phyloP scores from a whole-genome alignment of 2,329 filamentous ascomycete species.

The Pyricularia sp. region DNA sequence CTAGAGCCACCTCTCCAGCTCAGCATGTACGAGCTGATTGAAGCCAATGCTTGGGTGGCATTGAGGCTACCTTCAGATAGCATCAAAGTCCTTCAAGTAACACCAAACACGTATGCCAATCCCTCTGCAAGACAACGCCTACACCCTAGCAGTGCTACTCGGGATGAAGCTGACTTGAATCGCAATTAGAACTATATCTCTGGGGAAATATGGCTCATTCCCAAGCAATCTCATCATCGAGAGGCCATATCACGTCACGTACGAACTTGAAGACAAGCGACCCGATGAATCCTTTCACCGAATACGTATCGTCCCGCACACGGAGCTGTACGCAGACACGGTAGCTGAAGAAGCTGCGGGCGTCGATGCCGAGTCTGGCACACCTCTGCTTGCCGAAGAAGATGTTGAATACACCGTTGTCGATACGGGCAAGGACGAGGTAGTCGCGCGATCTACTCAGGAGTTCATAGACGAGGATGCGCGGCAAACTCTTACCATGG shows the following conservation, averaged over 20 bases:
- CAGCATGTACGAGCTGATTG: conserved; percentile 22
- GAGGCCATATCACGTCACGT: conserved; percentile 85
- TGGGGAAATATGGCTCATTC: conserved; percentile 89
- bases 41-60: conserved; percentile 47
- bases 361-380: conserved; percentile 21
- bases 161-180: conserved; percentile 5
- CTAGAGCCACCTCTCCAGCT: background rate
- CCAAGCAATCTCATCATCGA: conserved; percentile 79
- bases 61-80: conserved; percentile 46
- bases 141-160: background rate
- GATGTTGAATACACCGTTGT: conserved; percentile 32
- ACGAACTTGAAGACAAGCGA: conserved; percentile 66
- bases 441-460: conserved; percentile 42
- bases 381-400: conserved; percentile 28
- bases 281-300: conserved; percentile 51
- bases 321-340: conserved; percentile 74
- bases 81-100: conserved; percentile 42
- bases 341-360: conserved; percentile 30
- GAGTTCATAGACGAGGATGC: conserved; percentile 48
- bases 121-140: background rate
- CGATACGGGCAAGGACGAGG: conserved; percentile 28
- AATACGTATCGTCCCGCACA: conserved; percentile 64
- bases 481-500: conserved; percentile 64
- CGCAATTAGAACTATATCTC: conserved; percentile 57
- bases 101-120: conserved; percentile 43